Percentiles rank a stretch among this genome's conserved stretches.
Conservation (phyloP, 2,329 filamentous ascomycete species). For the Clonostachys byssicola region DNA sequence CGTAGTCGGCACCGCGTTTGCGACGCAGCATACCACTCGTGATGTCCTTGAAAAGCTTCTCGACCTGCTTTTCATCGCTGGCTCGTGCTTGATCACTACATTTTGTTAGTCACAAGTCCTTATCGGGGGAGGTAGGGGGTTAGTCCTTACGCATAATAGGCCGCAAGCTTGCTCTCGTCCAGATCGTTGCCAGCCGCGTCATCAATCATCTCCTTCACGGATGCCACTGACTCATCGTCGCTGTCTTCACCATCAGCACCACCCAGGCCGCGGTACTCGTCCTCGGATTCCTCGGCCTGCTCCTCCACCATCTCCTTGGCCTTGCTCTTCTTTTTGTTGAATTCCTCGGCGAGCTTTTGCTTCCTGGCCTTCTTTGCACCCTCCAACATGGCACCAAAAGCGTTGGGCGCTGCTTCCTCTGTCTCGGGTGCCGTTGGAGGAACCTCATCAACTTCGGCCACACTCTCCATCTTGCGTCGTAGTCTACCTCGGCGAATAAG, state of each 20-base stretch:
- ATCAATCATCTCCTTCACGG: constrained; percentile 85
- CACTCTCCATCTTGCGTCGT: constrained; percentile 30
- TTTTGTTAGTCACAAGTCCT: constrained; percentile 5
- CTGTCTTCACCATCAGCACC: constrained; percentile 86
- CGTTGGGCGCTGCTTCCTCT: constrained; percentile 27
- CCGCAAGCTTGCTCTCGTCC: constrained; percentile 78
- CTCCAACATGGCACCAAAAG: constrained; percentile 69
- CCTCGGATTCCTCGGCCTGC: constrained; percentile 94
- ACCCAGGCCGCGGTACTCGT: constrained; percentile 93
- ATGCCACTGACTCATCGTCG: constrained; percentile 65
- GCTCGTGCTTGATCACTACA: constrained; percentile 71
- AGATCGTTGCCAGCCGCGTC: constrained; percentile 74
- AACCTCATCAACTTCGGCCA: constrained; percentile 3
- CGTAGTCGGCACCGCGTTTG: constrained; percentile 77
- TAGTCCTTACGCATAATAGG: constrained; percentile 81
- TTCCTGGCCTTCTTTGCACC: constrained; percentile 53
- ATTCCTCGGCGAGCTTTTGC: constrained; percentile 47
- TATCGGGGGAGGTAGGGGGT: not conserved
- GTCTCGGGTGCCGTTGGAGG: constrained; percentile 14
- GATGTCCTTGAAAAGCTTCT: constrained; percentile 89
- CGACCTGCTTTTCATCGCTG: constrained; percentile 80
- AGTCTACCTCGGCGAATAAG: constrained; percentile 56
- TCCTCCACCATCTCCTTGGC: constrained; percentile 87
- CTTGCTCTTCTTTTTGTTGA: constrained; percentile 82
- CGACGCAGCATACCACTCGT: constrained; percentile 83